Conservation (phyloP, 345 rosid genomes). For the Eucalyptus cloeziana region DNA sequence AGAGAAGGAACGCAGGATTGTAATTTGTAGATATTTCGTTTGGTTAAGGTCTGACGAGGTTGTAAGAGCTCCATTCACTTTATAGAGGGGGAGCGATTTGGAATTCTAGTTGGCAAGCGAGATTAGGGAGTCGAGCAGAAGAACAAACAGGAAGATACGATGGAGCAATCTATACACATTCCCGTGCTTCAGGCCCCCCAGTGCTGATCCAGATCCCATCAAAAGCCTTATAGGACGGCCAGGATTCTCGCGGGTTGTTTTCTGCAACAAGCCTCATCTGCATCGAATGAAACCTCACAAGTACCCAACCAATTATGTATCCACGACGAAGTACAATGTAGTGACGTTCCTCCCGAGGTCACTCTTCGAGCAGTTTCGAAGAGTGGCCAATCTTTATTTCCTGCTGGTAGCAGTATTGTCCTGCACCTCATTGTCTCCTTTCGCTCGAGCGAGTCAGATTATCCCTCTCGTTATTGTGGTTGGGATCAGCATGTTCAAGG, state of each 20-base stretch:
- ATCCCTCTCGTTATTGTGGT: conserved; percentile 55
- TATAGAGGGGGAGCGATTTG: not conserved
- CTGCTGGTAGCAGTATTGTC: conserved; percentile 46
- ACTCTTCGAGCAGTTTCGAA: conserved; percentile 69
- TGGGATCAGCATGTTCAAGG: conserved; percentile 66
- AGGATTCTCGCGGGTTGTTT: conserved; percentile 29
- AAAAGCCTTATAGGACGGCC: conserved; percentile 18
- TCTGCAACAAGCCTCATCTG: conserved; percentile 40
- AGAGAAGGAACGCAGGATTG: not conserved
- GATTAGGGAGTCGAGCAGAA: conserved; percentile 3
- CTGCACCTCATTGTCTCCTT: conserved; percentile 30
- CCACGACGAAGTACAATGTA: conserved; percentile 52
- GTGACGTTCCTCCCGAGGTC: conserved; percentile 55
- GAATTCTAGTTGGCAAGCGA: not conserved
- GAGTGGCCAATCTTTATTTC: conserved; percentile 71
- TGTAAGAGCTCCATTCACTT: not conserved
- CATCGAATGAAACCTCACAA: conserved; percentile 30
- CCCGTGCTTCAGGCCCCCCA: conserved; percentile 15
- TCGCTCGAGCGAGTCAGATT: conserved; percentile 28
- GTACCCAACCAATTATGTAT: conserved; percentile 36
- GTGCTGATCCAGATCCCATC: not conserved
- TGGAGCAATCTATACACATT: conserved; percentile 42
- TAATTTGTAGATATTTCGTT: not conserved
- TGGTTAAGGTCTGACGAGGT: not conserved
- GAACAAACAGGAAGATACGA: conserved; percentile 11